phyloP scores from a whole-genome alignment of 2,329 filamentous ascomycete genomes.

The Lojkania enalia region DNA sequence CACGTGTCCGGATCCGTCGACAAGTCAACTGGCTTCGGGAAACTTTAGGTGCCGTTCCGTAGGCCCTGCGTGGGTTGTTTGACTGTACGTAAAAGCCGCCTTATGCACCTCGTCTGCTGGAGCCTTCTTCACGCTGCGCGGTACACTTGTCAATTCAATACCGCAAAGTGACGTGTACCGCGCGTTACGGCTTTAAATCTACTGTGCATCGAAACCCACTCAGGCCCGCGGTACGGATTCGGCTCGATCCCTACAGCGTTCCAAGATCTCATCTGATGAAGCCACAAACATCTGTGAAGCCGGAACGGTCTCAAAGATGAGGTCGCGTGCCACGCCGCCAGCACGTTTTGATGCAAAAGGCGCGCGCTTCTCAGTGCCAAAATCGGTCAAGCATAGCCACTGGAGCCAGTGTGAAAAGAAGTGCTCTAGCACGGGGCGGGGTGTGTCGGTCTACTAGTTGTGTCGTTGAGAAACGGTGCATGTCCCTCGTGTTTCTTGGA shows the following conservation, averaged over 20 bases:
- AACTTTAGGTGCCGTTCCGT: background rate
- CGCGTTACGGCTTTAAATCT: too few species aligned
- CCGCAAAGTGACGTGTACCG: background rate
- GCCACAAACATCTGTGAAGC: constrained; percentile 29
- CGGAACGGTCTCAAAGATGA: constrained; percentile 19
- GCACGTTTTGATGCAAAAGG: background rate
- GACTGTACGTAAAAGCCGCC: constrained; percentile 1
- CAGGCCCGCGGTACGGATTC: too few species aligned
- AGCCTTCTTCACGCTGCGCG: too few species aligned
- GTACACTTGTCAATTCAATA: background rate
- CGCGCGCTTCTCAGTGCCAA: background rate
- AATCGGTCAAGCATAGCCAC: too few species aligned
- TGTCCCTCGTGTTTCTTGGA: too few species aligned
- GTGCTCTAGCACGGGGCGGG: too few species aligned
- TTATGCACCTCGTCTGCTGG: background rate
- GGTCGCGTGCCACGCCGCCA: constrained; percentile 3
- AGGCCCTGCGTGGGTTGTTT: constrained; percentile 8
- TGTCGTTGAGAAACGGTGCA: too few species aligned
- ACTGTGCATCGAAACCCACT: too few species aligned
- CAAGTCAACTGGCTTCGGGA: background rate
- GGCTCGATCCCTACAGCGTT: too few species aligned
- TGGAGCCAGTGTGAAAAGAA: too few species aligned
- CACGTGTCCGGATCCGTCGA: background rate
- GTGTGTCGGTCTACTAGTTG: too few species aligned
- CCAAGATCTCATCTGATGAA: too few species aligned